Conservation (phyloP, 768 basidiomycete species). For the Suillus bovinus region DNA sequence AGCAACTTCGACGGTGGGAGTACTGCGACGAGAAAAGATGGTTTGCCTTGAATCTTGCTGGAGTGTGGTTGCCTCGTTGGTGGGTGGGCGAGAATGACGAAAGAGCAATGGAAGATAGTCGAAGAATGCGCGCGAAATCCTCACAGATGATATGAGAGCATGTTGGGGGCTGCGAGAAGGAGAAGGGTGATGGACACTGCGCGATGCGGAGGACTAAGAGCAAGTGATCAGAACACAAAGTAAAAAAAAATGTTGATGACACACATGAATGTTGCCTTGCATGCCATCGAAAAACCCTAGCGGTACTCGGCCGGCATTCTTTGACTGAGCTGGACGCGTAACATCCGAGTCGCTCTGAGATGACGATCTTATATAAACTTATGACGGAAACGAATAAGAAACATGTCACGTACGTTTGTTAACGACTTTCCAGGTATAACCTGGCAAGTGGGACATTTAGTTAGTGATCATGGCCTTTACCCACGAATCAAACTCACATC, state of each 20-base stretch:
- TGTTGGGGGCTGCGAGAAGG: too few relatives aligned
- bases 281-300: background rate
- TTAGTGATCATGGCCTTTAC: too few relatives aligned
- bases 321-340: background rate
- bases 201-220: background rate
- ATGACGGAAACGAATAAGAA: background rate
- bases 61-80: too few relatives aligned
- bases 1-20: too few relatives aligned
- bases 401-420: background rate
- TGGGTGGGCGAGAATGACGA: too few relatives aligned
- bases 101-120: too few relatives aligned
- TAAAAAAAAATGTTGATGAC: background rate
- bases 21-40: too few relatives aligned
- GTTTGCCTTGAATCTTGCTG: too few relatives aligned
- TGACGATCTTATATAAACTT: background rate
- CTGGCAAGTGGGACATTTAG: too few relatives aligned
- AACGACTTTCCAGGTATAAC: background rate
- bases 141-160: too few relatives aligned
- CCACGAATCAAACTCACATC: background rate
- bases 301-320: background rate
- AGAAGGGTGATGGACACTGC: background rate
- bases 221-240: background rate
- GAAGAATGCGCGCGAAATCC: too few relatives aligned
- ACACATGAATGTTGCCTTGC: background rate
- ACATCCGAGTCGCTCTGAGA: background rate